Evolutionary conservation across 2,329 filamentous ascomycete species (phyloP), one percentile per base, ranked within the genome.

Genomic region (Aspergillus brasiliensis): DNA sequence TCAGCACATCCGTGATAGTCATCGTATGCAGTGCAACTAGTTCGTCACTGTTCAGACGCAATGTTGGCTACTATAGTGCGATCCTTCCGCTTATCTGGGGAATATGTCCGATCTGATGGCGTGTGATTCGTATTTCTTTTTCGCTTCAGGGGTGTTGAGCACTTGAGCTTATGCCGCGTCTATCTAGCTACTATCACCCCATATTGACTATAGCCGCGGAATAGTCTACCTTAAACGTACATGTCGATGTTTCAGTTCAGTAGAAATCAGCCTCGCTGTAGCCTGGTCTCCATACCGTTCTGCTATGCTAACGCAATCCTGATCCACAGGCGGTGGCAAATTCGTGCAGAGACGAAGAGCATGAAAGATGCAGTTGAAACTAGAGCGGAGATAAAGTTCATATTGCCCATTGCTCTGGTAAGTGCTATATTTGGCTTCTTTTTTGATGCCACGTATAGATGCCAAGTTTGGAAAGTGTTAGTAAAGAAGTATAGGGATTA

Each of bases 251-350:
- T 48, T 25, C 25, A 28, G 23, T 28, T 17, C 23, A n/a, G 44
- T 13, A 48, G 44, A 1, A 48, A n/a, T 17, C n/a, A 48, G 46
- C 27, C 46, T 49, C 5, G 23, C 46, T 49, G 46, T 38, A 46
- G 52, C 52, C 44, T 31, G 8, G 52, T 8, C 23, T 10, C 46
- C 25, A 28, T 28, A 27, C 10, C 23, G 27, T 49, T 49, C 8
- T 49, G 27, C 46, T 49, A 31, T 49, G 25, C 46, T 28, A 49
- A 49, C 25, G 23, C 46, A 28, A 28, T 17, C 46, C 28, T 13
- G 52, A 46, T 55, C 52, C 52, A 55, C 52, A n/a, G 27, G 21
- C 27, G 34, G 54, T 56, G 42, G 46, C 54, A 47, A 56, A 40
- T 49, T 37, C 25, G 21, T 17, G 5, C 8, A 31, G 31, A 34